phyloP scores from a whole-genome alignment of 75 land plant genomes.

The Cupressus sempervirens region DNA sequence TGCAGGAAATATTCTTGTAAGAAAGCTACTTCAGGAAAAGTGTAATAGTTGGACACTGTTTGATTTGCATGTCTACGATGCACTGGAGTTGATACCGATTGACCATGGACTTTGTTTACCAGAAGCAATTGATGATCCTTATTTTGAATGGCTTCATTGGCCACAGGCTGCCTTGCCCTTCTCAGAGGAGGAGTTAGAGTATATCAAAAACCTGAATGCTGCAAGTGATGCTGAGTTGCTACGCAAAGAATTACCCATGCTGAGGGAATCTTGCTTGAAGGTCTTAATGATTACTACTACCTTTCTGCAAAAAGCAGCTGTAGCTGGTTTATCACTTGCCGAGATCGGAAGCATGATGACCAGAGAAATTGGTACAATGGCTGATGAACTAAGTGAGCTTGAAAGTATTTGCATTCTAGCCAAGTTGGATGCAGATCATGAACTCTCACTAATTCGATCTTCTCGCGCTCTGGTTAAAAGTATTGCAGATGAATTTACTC shows the following conservation, averaged over 20 bases:
- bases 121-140: conserved; percentile 72
- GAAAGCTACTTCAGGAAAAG: conserved; percentile 13
- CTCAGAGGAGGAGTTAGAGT: conserved; percentile 59
- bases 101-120: conserved; percentile 85
- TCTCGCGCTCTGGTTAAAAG: background rate
- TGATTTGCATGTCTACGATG: conserved; percentile 4
- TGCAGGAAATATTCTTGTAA: conserved; percentile 74
- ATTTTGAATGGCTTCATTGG: conserved; percentile 91
- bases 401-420: conserved; percentile 53
- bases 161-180: conserved; percentile 81
- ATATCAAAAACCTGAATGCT: conserved; percentile 55
- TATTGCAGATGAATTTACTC: conserved; percentile 11
- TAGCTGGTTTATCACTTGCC: conserved; percentile 57
- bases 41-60: background rate
- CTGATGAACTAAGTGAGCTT: conserved; percentile 45
- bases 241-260: conserved; percentile 43
- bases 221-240: conserved; percentile 58
- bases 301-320: conserved; percentile 55
- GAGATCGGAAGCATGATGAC: conserved; percentile 85
- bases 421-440: conserved; percentile 21
- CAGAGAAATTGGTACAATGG: conserved; percentile 34
- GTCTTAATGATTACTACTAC: conserved; percentile 59
- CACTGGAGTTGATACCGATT: conserved; percentile 64
- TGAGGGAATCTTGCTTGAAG: conserved; percentile 55
- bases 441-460: background rate